phyloP scores from a whole-genome alignment of 2,329 filamentous ascomycete species.

The Fusarium penzigii region DNA sequence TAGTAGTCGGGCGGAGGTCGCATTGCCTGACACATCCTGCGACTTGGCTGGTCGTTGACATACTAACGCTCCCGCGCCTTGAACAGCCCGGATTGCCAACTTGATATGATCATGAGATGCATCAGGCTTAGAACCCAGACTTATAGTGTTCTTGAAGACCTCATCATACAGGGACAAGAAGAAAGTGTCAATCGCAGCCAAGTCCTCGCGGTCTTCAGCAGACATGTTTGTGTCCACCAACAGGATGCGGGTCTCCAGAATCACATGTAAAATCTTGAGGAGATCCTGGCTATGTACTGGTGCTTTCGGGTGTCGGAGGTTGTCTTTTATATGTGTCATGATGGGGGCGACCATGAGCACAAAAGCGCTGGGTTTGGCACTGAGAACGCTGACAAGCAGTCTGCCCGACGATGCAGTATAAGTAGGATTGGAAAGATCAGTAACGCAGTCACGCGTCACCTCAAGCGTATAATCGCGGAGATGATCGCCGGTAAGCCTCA shows the following conservation, averaged over 20 bases:
- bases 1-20: slow-evolving; percentile 33
- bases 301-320: slow-evolving; percentile 52
- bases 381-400: slow-evolving; percentile 52
- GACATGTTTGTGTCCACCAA: slow-evolving; percentile 37
- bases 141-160: slow-evolving; percentile 43
- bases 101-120: slow-evolving; percentile 41
- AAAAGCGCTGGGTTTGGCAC: slow-evolving; percentile 50
- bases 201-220: slow-evolving; percentile 39
- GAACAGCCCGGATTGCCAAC: slow-evolving; percentile 45
- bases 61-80: slow-evolving; percentile 48
- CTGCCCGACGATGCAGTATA: slow-evolving; percentile 55
- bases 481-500: slow-evolving; percentile 44
- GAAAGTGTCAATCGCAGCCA: slow-evolving; percentile 36
- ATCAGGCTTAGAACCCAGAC: slow-evolving; percentile 28
- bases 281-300: slow-evolving; percentile 53
- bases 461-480: slow-evolving; percentile 48
- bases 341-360: slow-evolving; percentile 47
- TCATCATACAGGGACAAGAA: slow-evolving; percentile 46
- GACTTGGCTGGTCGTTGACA: slow-evolving; percentile 38
- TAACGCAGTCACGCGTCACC: slow-evolving; percentile 54
- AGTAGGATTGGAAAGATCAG: slow-evolving; percentile 53
- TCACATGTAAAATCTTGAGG: slow-evolving; percentile 50
- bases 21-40: slow-evolving; percentile 3
- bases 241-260: slow-evolving; percentile 48
- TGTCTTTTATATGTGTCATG: slow-evolving; percentile 51